Conservation (phyloP, 768 basidiomycete species). For the Strobilomyces confusus region DNA sequence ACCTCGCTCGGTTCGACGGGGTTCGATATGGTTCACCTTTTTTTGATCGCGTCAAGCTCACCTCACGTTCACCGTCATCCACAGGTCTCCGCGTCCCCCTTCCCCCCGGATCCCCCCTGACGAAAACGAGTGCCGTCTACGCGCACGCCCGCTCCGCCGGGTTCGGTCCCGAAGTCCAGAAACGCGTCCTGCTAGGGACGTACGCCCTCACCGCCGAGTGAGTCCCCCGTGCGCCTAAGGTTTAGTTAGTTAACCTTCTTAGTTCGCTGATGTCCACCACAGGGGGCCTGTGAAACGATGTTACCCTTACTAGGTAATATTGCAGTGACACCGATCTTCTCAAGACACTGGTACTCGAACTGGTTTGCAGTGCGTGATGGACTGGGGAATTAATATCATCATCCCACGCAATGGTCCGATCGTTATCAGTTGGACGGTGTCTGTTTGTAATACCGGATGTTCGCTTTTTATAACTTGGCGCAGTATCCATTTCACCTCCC, state of each 20-base stretch:
- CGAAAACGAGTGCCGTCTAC: conserved; percentile 55
- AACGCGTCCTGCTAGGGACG: conserved; percentile 84
- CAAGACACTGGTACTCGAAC: background rate
- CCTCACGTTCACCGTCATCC: background rate
- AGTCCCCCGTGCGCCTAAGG: no score
- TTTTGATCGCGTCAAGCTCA: background rate
- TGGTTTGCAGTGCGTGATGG: background rate
- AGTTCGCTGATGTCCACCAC: no score
- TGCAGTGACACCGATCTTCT: background rate
- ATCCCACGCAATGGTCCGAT: background rate
- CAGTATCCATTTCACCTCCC: background rate
- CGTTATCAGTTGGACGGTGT: background rate
- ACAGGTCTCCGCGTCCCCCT: conserved; percentile 52
- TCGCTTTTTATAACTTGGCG: background rate
- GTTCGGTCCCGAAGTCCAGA: conserved; percentile 83
- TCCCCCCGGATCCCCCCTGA: conserved; percentile 38
- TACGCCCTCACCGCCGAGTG: conserved; percentile 92
- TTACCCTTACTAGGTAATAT: no score
- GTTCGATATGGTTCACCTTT: conserved; percentile 63
- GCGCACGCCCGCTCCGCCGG: conserved; percentile 62
- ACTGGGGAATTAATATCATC: background rate
- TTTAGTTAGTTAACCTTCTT: no score
- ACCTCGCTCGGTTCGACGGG: conserved; percentile 87
- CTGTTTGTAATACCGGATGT: background rate
- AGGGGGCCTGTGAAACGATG: no score